These are phyloP conservation scores for Pythium guiyangense DNA, from an alignment of 352 stramenopile species.

Conservation along the genomic window DNA sequence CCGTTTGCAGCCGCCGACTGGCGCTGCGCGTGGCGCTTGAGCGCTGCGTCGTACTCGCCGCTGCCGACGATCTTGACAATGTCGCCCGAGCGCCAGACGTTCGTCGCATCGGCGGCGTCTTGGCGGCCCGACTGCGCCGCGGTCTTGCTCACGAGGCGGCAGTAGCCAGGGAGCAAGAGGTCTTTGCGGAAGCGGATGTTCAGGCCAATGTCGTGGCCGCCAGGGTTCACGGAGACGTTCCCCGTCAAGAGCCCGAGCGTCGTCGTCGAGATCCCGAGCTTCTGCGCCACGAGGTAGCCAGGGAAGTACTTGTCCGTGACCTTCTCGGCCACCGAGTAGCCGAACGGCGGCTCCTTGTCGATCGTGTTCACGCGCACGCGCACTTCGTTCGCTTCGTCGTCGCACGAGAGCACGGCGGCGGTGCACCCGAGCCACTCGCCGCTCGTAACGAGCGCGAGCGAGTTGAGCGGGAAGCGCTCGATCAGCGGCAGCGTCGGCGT, in stretches of 20 bases:
- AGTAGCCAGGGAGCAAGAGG: conserved; percentile 91
- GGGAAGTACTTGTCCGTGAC: conserved; percentile 89
- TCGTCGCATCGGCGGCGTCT: conserved; percentile 27
- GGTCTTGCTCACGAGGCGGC: conserved; percentile 50
- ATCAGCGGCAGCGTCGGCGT: conserved; percentile 68
- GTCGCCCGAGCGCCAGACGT: conserved; percentile 89
- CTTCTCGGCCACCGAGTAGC: conserved; percentile 90
- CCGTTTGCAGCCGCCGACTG: background rate
- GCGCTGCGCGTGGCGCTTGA: conserved; percentile 14
- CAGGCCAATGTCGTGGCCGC: conserved; percentile 87
- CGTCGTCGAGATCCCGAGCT: conserved; percentile 89
- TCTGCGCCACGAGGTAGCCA: conserved; percentile 77
- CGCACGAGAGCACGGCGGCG: conserved; percentile 60
- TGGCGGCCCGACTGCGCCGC: conserved; percentile 4
- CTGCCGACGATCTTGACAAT: conserved; percentile 92
- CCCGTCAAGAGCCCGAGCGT: conserved; percentile 94
- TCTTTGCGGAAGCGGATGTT: conserved; percentile 83
- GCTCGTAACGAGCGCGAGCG: conserved; percentile 84
- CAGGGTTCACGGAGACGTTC: conserved; percentile 92
- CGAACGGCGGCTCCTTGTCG: conserved; percentile 95
- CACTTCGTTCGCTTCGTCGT: conserved; percentile 74
- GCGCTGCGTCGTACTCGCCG: conserved; percentile 28
- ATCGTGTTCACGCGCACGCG: conserved; percentile 91
- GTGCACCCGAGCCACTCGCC: conserved; percentile 90
- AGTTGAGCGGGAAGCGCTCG: conserved; percentile 88